These are phyloP conservation scores for Austroboletus niveus DNA, from an alignment of 1,284 basidiomycete species.

Conservation along the genomic window DNA sequence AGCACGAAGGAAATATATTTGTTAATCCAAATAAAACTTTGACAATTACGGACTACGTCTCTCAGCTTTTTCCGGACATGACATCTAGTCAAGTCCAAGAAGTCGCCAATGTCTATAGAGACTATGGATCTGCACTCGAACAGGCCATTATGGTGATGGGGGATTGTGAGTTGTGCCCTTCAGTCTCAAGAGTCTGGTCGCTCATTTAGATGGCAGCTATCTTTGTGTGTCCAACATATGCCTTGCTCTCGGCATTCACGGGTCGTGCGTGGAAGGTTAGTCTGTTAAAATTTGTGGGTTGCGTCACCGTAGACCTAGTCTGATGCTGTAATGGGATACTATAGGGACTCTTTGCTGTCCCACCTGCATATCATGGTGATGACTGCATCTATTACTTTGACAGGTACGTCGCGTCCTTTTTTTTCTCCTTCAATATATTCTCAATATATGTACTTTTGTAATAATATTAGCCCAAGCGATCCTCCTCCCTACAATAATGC, in stretches of 20 bases:
- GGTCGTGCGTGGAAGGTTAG: slow-evolving; percentile 22
- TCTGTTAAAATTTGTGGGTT: neutral
- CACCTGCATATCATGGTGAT: slow-evolving; percentile 15
- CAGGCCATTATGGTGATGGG: slow-evolving; percentile 19
- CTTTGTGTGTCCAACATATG: slow-evolving; percentile 22
- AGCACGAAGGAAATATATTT: slow-evolving; percentile 19
- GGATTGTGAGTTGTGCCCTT: slow-evolving; percentile 16
- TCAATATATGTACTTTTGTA: neutral
- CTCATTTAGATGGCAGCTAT: slow-evolving; percentile 14
- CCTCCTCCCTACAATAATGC: slow-evolving; percentile 19
- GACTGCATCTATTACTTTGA: slow-evolving; percentile 21
- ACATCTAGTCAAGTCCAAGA: slow-evolving; percentile 3
- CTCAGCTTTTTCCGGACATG: slow-evolving; percentile 24
- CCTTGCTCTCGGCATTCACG: slow-evolving; percentile 15
- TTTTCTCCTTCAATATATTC: neutral
- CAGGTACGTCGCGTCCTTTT: neutral
- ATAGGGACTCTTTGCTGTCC: slow-evolving; percentile 23
- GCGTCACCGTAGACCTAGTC: neutral
- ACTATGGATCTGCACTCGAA: slow-evolving; percentile 10
- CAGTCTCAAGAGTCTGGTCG: neutral
- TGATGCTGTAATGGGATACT: too few species aligned
- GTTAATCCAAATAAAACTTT: slow-evolving; percentile 11
- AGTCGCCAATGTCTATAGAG: slow-evolving; percentile 11
- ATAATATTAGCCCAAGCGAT: neutral
- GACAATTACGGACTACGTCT: slow-evolving; percentile 16